These are phyloP conservation scores for Phytopythium mirpurense DNA, from an alignment of 352 stramenopile species.

Conservation along the genomic window DNA sequence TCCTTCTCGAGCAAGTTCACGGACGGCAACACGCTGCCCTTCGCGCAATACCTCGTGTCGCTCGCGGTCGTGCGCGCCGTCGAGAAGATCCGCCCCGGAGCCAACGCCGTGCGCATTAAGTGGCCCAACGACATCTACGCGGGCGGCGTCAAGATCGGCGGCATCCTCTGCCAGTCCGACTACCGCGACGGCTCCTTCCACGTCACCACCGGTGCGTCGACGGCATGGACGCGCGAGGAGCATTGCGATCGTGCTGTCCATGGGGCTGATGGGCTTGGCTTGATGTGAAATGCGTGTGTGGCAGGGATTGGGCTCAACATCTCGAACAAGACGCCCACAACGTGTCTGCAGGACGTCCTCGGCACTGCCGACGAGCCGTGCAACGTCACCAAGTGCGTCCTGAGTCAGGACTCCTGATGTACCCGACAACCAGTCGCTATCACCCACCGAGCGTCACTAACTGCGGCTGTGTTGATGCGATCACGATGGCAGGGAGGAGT, in stretches of 20 bases:
- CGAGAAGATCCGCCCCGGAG: slow-evolving; percentile 44
- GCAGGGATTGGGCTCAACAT: slow-evolving; percentile 88
- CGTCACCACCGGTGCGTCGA: slow-evolving; percentile 65
- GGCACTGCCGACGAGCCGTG: slow-evolving; percentile 46
- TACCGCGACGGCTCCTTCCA: slow-evolving; percentile 73
- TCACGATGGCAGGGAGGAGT: slow-evolving; percentile 53
- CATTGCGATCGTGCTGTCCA: no score
- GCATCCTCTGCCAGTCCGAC: slow-evolving; percentile 88
- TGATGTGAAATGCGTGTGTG: no score
- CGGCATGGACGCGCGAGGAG: no score
- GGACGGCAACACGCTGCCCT: slow-evolving; percentile 75
- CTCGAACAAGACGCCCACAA: slow-evolving; percentile 82
- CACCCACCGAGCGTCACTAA: neutral
- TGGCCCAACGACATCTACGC: slow-evolving; percentile 93
- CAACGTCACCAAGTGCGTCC: slow-evolving; percentile 74
- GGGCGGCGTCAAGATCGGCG: slow-evolving; percentile 85
- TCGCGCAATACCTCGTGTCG: slow-evolving; percentile 89
- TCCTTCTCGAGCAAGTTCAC: slow-evolving; percentile 85
- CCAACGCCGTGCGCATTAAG: slow-evolving; percentile 83
- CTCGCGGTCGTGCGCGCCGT: slow-evolving; percentile 82
- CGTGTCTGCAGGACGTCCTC: slow-evolving; percentile 81
- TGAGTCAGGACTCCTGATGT: no score
- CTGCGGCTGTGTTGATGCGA: neutral
- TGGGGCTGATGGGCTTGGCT: no score
- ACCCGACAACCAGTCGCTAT: no score